A percentile compares a stretch with the other conserved stretches of the same genome.
These are phyloP conservation scores for Saccharomycopsis fermentans DNA, from an alignment of 805 yeast species.

Conservation along the genomic window DNA sequence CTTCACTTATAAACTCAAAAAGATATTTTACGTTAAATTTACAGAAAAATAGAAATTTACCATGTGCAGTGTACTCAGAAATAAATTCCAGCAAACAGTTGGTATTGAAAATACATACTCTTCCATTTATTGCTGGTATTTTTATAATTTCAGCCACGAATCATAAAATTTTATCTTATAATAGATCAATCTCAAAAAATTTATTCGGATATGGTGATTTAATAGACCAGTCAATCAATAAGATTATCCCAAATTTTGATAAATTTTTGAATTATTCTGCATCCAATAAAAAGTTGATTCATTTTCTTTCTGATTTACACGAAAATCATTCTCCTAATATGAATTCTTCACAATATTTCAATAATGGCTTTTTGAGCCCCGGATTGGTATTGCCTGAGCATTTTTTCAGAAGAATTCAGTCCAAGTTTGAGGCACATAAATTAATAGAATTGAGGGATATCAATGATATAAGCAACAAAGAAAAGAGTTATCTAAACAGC, in stretches of 20 bases:
- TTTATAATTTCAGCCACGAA: slow-evolving; percentile 47
- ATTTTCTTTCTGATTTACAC: slow-evolving; percentile 20
- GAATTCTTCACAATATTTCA: not conserved
- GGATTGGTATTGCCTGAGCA: slow-evolving; percentile 89
- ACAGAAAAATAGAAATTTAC: slow-evolving; percentile 38
- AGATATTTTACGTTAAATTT: slow-evolving; percentile 53
- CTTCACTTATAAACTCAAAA: slow-evolving; percentile 33
- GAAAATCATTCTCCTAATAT: slow-evolving; percentile 1
- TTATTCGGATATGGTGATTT: slow-evolving; percentile 54
- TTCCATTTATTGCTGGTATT: slow-evolving; percentile 84
- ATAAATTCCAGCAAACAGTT: slow-evolving; percentile 42
- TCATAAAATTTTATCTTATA: slow-evolving; percentile 55
- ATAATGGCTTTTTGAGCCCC: slow-evolving; percentile 26
- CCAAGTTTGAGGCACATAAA: slow-evolving; percentile 27
- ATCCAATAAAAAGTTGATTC: slow-evolving; percentile 16
- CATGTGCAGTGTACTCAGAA: slow-evolving; percentile 65
- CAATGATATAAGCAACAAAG: slow-evolving; percentile 11
- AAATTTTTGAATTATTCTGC: slow-evolving; percentile 33
- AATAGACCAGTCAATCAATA: slow-evolving; percentile 39
- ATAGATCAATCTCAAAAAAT: slow-evolving; percentile 67
- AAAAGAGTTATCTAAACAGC: slow-evolving; percentile 7
- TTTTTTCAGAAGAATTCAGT: slow-evolving; percentile 63
- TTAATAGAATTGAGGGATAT: slow-evolving; percentile 3
- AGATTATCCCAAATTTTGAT: slow-evolving; percentile 54
- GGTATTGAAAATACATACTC: slow-evolving; percentile 58